Percentiles rank a stretch among this genome's conserved stretches.
These are phyloP conservation scores for Debaryomyces castellii DNA, from an alignment of 805 yeast species.

Conservation along the genomic window DNA sequence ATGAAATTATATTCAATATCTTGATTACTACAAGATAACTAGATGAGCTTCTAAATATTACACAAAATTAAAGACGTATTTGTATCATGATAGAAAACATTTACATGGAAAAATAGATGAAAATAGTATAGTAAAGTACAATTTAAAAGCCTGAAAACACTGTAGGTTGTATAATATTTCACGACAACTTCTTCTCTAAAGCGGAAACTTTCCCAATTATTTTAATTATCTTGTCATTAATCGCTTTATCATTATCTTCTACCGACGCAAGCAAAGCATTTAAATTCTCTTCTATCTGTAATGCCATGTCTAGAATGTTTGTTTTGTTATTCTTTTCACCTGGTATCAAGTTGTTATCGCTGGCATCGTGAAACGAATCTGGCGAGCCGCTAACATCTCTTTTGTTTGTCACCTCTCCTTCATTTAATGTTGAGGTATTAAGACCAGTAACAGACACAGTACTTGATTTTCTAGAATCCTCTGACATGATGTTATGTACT, in stretches of 20 bases:
- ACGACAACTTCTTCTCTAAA: slow-evolving; percentile 2
- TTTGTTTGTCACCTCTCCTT: slow-evolving; percentile 16
- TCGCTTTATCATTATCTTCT: slow-evolving; percentile 27
- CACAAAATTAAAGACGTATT: slow-evolving; percentile 5
- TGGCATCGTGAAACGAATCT: neutral
- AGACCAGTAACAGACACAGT: slow-evolving; percentile 20
- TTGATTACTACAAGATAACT: neutral
- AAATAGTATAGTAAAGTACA: too few relatives aligned
- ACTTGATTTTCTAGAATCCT: neutral
- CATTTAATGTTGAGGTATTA: slow-evolving; percentile 32
- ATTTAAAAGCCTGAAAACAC: neutral
- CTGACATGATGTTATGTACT: neutral
- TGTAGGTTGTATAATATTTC: too few relatives aligned
- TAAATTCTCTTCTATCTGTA: slow-evolving; percentile 28
- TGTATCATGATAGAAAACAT: neutral
- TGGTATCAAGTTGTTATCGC: slow-evolving; percentile 6
- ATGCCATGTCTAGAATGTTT: slow-evolving; percentile 32
- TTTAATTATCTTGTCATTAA: slow-evolving; percentile 23
- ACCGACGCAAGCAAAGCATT: slow-evolving; percentile 18
- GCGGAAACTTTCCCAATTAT: slow-evolving; percentile 15
- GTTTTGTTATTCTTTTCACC: slow-evolving; percentile 6
- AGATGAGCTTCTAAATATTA: slow-evolving; percentile 5
- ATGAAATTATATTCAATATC: neutral
- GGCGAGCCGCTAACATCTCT: neutral
- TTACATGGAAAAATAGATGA: neutral